Evolutionary conservation across 768 basidiomycete genomes (phyloP), one percentile per base, ranked within the genome.

Genomic region (Hydnomerulius pinastri): DNA sequence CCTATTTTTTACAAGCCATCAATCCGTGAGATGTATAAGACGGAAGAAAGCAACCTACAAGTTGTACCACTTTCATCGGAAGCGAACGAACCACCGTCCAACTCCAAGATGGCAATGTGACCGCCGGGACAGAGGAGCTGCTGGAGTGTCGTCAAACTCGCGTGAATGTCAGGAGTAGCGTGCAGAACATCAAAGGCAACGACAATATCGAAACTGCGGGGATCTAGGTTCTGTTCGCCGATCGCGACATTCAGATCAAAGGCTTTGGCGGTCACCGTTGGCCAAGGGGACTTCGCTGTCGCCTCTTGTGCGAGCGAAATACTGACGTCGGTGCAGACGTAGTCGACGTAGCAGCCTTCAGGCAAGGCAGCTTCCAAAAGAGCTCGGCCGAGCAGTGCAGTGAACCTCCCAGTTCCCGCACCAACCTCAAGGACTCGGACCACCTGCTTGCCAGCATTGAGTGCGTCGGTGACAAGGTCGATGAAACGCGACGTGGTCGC

Each of bases 361-460:
- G 29, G 38, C 17, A 58, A 24, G 10, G 36, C 43, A 17, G 53
- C 53, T 21, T 60, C 57, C 12, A 60, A 27, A 13, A 60, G 53
- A 23, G 50, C 53, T 40, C 51, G 38, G 12, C 55, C 55, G n/a
- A 60, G 50, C 17, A 58, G 49, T 17, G 41, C 28, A 5, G 59
- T 57, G 23, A 60, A 38, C n/a, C 41, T 24, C 2, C 59, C 59
- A 6, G 53, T 55, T 10, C 59, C 53, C 10, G 59, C 57, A 2
- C 59, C 59, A 20, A 60, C 53, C 46, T 60, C 59, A 17, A 60
- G 44, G 7, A 60, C 53, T 4, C 59, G 41, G 35, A 60, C 44
- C 4, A 60, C 56, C 3, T 43, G 56, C 43, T 60, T 60, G 18
- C 57, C 59, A 29, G 50, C n/a, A 28, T 12, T 11, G 11, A 43